Conservation (phyloP, 2,329 filamentous ascomycete species). For the Neonectria punicea region DNA sequence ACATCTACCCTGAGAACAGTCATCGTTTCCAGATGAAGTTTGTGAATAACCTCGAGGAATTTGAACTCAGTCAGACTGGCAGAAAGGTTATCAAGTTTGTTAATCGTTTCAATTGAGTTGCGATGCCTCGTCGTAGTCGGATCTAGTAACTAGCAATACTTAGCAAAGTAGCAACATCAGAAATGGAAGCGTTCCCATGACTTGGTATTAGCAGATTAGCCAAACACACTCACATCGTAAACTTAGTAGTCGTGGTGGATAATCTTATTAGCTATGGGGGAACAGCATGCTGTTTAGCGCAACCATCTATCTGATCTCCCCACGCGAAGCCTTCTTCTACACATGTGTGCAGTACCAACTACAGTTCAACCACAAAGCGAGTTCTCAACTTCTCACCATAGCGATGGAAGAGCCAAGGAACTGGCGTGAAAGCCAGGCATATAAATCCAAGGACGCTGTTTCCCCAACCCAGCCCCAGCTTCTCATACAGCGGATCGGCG, state of each 20-base stretch:
- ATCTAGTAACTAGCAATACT: too few species aligned
- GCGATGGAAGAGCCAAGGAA: constrained; percentile 30
- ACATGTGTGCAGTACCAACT: neutral
- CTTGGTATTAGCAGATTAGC: too few species aligned
- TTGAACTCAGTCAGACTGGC: constrained; percentile 40
- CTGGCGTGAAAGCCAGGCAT: constrained; percentile 27
- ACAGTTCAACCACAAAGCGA: constrained; percentile 27
- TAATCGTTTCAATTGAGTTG: constrained; percentile 31
- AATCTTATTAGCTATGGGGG: neutral
- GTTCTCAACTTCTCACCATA: constrained; percentile 29
- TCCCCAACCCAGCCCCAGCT: constrained; percentile 30
- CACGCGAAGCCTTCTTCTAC: too few species aligned
- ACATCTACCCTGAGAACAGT: constrained; percentile 43
- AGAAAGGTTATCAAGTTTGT: constrained; percentile 44
- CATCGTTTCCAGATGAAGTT: constrained; percentile 46
- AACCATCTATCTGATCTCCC: neutral
- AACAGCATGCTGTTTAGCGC: neutral
- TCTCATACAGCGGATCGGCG: constrained; percentile 23
- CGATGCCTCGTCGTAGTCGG: neutral
- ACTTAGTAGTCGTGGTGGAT: neutral
- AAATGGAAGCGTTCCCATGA: too few species aligned
- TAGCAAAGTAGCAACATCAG: too few species aligned
- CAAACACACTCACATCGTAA: too few species aligned
- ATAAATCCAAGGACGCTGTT: constrained; percentile 33
- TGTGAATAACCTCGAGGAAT: constrained; percentile 48